phyloP scores from a whole-genome alignment of 2,329 filamentous ascomycete species.

The Colletotrichum sidae region DNA sequence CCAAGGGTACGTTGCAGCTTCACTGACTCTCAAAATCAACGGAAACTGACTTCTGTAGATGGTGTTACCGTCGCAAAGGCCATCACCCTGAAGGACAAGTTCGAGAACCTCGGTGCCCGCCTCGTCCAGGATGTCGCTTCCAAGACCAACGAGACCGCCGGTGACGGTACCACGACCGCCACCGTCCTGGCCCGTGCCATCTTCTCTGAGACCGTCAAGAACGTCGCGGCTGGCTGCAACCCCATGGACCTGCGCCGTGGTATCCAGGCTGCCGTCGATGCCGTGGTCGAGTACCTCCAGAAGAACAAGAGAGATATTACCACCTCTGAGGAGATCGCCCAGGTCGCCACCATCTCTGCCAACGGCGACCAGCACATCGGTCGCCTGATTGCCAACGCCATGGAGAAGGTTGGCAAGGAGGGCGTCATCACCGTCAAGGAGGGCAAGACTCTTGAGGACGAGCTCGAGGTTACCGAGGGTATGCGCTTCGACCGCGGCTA shows the following conservation, averaged over 20 bases:
- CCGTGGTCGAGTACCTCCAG: constrained; percentile 93
- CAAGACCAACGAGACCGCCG: constrained; percentile 99
- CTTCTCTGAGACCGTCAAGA: constrained; percentile 99
- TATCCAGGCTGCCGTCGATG: constrained; percentile 95
- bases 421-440: constrained; percentile 99
- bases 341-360: constrained; percentile 97
- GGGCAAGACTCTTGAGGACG: constrained; percentile 97
- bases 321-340: constrained; percentile 94
- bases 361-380: constrained; percentile 97
- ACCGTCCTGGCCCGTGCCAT: constrained; percentile 97
- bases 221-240: constrained; percentile 99
- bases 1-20: constrained; percentile 78
- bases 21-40: background rate
- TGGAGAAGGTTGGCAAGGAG: constrained; percentile 99
- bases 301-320: constrained; percentile 98
- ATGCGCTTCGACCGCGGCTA: constrained; percentile 99
- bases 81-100: constrained; percentile 96
- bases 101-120: constrained; percentile 98
- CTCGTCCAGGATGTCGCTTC: constrained; percentile 97
- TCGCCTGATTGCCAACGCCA: constrained; percentile 94
- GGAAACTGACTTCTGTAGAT: constrained; percentile 62
- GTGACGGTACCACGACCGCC: constrained; percentile 98
- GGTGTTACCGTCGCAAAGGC: constrained; percentile 92
- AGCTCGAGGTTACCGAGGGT: constrained; percentile 98
- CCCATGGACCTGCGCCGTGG: constrained; percentile 98